Conservation (phyloP, 108 stramenopile species). For the Pseudonitzschia delicatissima region DNA sequence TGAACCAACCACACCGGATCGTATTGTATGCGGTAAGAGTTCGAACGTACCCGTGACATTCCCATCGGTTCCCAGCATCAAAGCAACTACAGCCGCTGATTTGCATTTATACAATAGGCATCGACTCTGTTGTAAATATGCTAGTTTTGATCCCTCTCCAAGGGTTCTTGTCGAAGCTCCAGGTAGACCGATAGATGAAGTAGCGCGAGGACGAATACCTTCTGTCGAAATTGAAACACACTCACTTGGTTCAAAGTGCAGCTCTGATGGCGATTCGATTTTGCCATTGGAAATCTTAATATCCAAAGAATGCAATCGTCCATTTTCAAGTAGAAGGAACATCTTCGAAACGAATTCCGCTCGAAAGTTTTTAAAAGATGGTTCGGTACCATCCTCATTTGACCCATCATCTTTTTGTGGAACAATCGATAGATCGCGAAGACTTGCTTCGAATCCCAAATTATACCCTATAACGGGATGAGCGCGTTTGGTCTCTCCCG, state of each 20-base stretch:
- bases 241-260: conserved; percentile 21
- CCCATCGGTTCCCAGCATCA: conserved; percentile 53
- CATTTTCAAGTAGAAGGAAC: conserved; percentile 59
- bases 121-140: conserved; percentile 51
- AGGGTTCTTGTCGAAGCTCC: conserved; percentile 47
- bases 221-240: conserved; percentile 48
- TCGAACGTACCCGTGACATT: conserved; percentile 60
- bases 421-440: conserved; percentile 29
- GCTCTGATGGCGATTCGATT: conserved; percentile 23
- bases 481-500: conserved; percentile 1
- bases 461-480: conserved; percentile 21
- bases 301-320: conserved; percentile 53
- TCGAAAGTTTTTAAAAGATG: not conserved
- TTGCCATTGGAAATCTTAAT: conserved; percentile 39
- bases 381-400: not conserved
- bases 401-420: not conserved
- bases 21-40: conserved; percentile 55
- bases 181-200: conserved; percentile 29
- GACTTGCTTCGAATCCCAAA: conserved; percentile 28
- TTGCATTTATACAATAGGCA: conserved; percentile 65
- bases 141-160: conserved; percentile 60
- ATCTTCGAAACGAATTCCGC: conserved; percentile 20
- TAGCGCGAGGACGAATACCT: conserved; percentile 43
- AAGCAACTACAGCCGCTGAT: conserved; percentile 60
- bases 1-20: conserved; percentile 33